These are phyloP conservation scores for Parsonsia alboflavescens DNA, from an alignment of 257 asterid species.

Conservation along the genomic window DNA sequence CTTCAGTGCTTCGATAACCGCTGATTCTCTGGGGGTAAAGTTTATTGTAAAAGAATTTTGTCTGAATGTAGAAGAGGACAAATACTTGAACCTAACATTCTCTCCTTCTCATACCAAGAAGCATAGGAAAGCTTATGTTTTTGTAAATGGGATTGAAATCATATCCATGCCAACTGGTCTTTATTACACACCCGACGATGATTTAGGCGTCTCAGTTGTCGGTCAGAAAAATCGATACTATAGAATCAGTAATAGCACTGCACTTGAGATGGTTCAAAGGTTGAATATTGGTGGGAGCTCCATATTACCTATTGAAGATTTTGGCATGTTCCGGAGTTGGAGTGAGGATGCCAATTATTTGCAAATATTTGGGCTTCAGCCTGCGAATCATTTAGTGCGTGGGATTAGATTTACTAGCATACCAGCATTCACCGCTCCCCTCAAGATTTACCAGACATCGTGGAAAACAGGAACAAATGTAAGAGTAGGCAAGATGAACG, in stretches of 20 bases:
- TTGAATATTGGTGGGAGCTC: slow-evolving; percentile 15
- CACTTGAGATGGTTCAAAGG: slow-evolving; percentile 17
- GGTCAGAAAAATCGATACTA: slow-evolving; percentile 1
- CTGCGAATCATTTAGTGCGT: slow-evolving; percentile 10
- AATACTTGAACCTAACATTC: slow-evolving; percentile 26
- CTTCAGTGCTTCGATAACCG: slow-evolving; percentile 19
- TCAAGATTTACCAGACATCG: slow-evolving; percentile 1
- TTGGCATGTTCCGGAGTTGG: slow-evolving; percentile 18
- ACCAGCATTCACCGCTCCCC: neutral
- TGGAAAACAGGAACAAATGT: neutral
- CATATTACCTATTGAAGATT: slow-evolving; percentile 16
- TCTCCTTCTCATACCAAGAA: slow-evolving; percentile 19
- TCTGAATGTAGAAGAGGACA: slow-evolving; percentile 23
- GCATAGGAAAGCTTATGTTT: neutral
- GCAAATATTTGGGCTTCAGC: slow-evolving; percentile 24
- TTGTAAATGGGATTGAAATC: slow-evolving; percentile 45
- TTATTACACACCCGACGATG: slow-evolving; percentile 42
- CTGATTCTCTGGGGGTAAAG: slow-evolving; percentile 12
- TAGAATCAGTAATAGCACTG: neutral
- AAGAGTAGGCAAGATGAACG: neutral
- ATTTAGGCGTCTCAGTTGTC: slow-evolving; percentile 22
- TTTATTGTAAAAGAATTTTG: slow-evolving; percentile 45
- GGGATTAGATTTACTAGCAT: neutral
- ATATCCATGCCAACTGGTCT: slow-evolving; percentile 32
- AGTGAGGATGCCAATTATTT: slow-evolving; percentile 37